A percentile compares a stretch with the other conserved stretches of the same genome.
phyloP scores from a whole-genome alignment of 805 yeast species.

The Nakazawaea wickerhamii region DNA sequence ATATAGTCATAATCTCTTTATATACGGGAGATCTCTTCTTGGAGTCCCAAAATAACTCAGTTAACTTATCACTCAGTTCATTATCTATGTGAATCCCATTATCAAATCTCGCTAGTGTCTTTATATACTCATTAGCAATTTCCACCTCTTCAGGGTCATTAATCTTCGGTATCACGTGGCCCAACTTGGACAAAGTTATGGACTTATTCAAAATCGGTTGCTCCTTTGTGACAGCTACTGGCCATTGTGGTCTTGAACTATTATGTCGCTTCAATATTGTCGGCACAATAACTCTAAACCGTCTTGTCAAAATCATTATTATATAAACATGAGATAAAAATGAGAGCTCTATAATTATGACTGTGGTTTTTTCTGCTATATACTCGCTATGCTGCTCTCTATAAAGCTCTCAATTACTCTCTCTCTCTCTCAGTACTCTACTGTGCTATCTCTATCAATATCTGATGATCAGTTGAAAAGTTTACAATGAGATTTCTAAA shows the following conservation, averaged over 20 bases:
- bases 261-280: too few species aligned
- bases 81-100: background rate
- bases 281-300: too few species aligned
- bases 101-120: background rate
- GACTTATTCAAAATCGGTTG: background rate
- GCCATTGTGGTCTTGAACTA: background rate
- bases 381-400: too few species aligned
- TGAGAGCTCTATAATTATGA: too few species aligned
- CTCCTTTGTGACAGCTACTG: background rate
- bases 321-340: background rate
- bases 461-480: too few species aligned
- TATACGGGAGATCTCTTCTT: background rate
- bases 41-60: background rate
- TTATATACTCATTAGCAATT: background rate
- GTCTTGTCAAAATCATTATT: background rate
- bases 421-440: too few species aligned
- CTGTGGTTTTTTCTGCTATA: too few species aligned
- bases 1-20: slow-evolving; percentile 3
- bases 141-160: background rate
- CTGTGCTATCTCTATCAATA: too few species aligned
- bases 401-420: too few species aligned
- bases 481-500: too few species aligned
- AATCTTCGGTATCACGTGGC: background rate
- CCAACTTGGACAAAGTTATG: background rate
- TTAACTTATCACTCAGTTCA: background rate